A percentile compares a stretch with the other conserved stretches of the same genome.
These are phyloP conservation scores for Termitomyces sp. DNA, from an alignment of 768 basidiomycete genomes.

Conservation along the genomic window DNA sequence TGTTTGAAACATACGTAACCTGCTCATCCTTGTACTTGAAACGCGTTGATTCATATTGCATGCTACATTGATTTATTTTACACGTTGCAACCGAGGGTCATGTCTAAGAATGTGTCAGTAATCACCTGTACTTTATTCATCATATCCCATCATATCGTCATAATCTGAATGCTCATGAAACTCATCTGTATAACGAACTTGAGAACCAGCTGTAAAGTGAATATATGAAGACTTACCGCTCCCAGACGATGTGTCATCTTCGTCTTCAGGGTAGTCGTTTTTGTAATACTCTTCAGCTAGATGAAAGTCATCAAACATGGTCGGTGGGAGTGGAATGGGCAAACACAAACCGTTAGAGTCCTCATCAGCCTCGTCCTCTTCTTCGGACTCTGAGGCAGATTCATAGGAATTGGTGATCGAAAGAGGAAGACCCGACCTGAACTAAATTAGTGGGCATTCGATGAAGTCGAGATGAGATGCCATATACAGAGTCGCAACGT, in stretches of 20 bases:
- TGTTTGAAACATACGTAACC: background rate
- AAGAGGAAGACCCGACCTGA: conserved; percentile 64
- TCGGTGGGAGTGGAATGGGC: background rate
- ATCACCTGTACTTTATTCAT: conserved; percentile 22
- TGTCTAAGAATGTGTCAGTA: background rate
- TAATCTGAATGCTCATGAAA: conserved; percentile 56
- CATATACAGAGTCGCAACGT: conserved; percentile 65
- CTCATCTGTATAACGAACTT: conserved; percentile 38
- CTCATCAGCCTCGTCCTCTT: conserved; percentile 76
- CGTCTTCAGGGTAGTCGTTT: conserved; percentile 83
- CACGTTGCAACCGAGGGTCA: background rate
- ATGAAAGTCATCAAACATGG: background rate
- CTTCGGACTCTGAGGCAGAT: conserved; percentile 62
- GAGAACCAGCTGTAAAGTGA: background rate
- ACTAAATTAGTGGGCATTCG: conserved; percentile 2
- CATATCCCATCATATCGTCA: conserved; percentile 37
- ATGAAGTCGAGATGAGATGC: conserved; percentile 3
- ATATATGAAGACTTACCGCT: conserved; percentile 30
- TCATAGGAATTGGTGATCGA: conserved; percentile 54
- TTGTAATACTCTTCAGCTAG: conserved; percentile 81
- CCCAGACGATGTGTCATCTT: conserved; percentile 36
- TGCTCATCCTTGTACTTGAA: background rate
- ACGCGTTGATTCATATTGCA: background rate
- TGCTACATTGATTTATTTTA: conserved; percentile 4
- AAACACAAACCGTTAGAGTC: conserved; percentile 71